Evolutionary conservation across 352 stramenopile species (phyloP), one percentile per base, ranked within the genome.

Genomic region (Pythium aphanidermatum): DNA sequence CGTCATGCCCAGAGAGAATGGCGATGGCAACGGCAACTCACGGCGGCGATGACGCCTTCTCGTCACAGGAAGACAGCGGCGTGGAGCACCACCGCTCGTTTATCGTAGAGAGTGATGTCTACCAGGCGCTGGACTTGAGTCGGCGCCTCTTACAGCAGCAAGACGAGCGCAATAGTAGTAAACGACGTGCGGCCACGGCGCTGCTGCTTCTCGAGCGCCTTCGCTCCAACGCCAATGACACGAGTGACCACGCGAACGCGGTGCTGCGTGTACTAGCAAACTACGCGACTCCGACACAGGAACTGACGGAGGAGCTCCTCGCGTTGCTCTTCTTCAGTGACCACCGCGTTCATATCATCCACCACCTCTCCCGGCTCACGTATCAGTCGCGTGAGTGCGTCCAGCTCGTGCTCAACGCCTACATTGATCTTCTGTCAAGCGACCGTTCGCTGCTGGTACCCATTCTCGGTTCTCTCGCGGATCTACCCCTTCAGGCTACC

Each of bases 311-410:
- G 49, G 76, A 89, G 25, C 53, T 81, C 19, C 46, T 91, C 10
- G 65, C 76, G 27, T 54, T 93, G 52, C 58, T 93, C 17, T 69
- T 87, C 21, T 84, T 83, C 42, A 78, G 63, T 19, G 71, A 88
- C 12, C 76, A 90, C 43, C 76, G 76, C 25, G 73, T 85, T 49
- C 60, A 86, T 20, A 55, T 93, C 13, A 86, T 93, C 27, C 70
- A 93, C 57, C 76, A 93, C 46, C 46, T 93, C 35, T 65, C 81
- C 20, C 40, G 89, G 81, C 68, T 92, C 28, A 90, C 76, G 16
- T 90, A 86, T 49, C 78, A 91, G 46, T 91, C 81, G 2, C 72
- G 73, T 26, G 68, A 87, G 40, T 93, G 81, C 51, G 74, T 91
- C 5, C 49, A 74, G n/a, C 44, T 93, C 7, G 81, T 93, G 3